Conservation (phyloP, 2,329 filamentous ascomycete genomes). For the Aspergillus sergii region DNA sequence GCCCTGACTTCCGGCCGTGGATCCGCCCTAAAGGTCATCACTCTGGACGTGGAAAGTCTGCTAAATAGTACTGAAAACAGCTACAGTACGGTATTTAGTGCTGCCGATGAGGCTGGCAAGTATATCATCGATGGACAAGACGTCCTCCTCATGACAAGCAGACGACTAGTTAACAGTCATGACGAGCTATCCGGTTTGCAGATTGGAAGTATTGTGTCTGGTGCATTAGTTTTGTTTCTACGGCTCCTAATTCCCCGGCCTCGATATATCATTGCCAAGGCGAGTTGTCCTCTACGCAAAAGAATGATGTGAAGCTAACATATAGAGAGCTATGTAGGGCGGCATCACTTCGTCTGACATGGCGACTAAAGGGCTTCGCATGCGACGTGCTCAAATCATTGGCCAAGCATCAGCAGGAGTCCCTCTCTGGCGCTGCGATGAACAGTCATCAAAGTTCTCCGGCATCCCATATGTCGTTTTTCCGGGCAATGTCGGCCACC, state of each 20-base stretch:
- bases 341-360: background rate
- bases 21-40: background rate
- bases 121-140: background rate
- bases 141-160: background rate
- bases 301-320: too few relatives aligned
- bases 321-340: background rate
- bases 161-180: background rate
- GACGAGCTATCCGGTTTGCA: background rate
- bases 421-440: background rate
- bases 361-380: background rate
- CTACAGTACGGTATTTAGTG: background rate
- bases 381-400: background rate
- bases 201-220: background rate
- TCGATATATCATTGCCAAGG: background rate
- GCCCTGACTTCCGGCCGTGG: background rate
- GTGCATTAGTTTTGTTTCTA: background rate
- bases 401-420: background rate
- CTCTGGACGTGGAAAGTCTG: background rate
- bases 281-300: background rate
- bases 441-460: background rate
- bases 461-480: background rate
- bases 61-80: background rate
- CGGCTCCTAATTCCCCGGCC: background rate
- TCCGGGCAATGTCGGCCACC: background rate
- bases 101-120: background rate